Conservation (phyloP, 495 filamentous ascomycete genomes). For the Xylaria intraflava region DNA sequence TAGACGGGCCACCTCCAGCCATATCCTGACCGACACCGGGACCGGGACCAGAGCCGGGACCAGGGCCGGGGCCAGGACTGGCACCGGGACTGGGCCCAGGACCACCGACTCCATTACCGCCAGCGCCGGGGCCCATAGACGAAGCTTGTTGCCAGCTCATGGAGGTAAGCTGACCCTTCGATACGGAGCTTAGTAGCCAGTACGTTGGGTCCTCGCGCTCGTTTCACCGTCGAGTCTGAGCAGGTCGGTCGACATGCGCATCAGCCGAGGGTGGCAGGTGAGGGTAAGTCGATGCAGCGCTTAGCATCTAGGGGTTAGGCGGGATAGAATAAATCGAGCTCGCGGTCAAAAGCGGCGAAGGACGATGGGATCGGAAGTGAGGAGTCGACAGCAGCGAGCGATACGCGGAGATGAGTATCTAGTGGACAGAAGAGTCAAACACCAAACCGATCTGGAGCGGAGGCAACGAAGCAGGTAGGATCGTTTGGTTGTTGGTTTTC, state of each 20-base stretch:
- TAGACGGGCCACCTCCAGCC: conserved; percentile 15
- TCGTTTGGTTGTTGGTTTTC: too few species aligned
- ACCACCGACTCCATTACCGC: conserved; percentile 18
- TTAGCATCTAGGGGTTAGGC: conserved; percentile 8
- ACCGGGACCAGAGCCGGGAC: background rate
- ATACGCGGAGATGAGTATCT: background rate
- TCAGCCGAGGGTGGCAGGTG: background rate
- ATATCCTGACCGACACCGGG: conserved; percentile 19
- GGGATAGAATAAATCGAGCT: background rate
- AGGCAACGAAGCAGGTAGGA: background rate
- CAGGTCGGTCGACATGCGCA: conserved; percentile 22
- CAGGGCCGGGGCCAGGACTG: conserved; percentile 2
- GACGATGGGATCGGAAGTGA: background rate
- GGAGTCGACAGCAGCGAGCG: too few species aligned
- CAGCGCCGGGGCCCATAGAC: conserved; percentile 22
- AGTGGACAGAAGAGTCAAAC: background rate
- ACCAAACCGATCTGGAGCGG: background rate
- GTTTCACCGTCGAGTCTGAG: conserved; percentile 21
- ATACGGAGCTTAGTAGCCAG: conserved; percentile 4
- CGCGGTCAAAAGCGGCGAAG: background rate
- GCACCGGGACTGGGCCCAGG: conserved; percentile 5
- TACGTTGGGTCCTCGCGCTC: conserved; percentile 13
- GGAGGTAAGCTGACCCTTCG: background rate
- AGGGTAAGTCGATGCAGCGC: background rate
- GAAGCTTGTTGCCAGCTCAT: conserved; percentile 29